phyloP scores from a whole-genome alignment of 2,329 filamentous ascomycete species.

The Thielaviopsis ethacetica region DNA sequence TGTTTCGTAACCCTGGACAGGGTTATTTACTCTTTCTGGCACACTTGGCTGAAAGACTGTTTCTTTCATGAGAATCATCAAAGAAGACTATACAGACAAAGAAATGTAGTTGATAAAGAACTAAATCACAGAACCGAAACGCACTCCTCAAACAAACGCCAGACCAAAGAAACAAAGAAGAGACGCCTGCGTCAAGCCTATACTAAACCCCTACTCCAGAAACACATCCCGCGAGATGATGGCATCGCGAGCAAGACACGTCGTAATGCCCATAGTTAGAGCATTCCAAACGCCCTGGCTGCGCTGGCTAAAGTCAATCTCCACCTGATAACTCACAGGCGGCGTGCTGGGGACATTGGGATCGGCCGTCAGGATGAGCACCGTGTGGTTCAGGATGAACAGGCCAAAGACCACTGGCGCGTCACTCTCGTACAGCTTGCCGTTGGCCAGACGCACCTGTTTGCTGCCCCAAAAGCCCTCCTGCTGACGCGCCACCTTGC shows the following conservation, averaged over 20 bases:
- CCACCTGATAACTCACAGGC: conserved; percentile 28
- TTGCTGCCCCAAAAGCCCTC: conserved; percentile 19
- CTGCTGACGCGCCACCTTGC: conserved; percentile 21
- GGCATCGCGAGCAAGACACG: conserved; percentile 9
- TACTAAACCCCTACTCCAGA: not conserved
- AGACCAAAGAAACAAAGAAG: not conserved
- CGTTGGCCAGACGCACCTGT: not conserved
- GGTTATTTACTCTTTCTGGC: not conserved
- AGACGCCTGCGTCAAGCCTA: not conserved
- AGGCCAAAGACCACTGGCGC: conserved; percentile 28
- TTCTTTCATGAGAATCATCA: too few species aligned
- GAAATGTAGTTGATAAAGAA: too few species aligned
- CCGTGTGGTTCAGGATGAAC: conserved; percentile 24
- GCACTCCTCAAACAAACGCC: too few species aligned
- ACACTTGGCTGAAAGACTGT: too few species aligned
- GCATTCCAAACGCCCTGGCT: conserved; percentile 29
- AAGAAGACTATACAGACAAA: too few species aligned
- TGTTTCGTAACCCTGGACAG: not conserved
- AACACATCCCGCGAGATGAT: conserved; percentile 5
- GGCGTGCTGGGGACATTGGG: conserved; percentile 21
- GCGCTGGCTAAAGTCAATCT: conserved; percentile 23
- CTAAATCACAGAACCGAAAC: too few species aligned
- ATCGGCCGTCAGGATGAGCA: conserved; percentile 25
- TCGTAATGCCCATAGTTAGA: conserved; percentile 22
- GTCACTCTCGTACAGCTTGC: conserved; percentile 11